Evolutionary conservation across 2,329 filamentous ascomycete species (phyloP), one percentile per base, ranked within the genome.

Genomic region (Xylaria sp.): DNA sequence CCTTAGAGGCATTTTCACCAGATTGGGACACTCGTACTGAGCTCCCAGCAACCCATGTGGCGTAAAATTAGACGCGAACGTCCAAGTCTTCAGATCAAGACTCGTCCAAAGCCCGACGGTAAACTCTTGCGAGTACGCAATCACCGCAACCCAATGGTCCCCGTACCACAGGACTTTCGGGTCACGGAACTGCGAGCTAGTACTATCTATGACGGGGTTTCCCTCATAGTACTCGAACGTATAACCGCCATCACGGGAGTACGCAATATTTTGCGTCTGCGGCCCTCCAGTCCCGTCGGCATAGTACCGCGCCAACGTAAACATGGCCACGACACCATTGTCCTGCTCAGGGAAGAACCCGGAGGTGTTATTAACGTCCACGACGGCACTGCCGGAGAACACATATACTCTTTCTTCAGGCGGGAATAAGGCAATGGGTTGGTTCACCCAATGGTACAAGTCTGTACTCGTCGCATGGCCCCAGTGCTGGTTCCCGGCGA

Each of bases 1-100:
- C 6, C 75, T 73, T 3, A 88, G 81, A 0, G 86, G 87, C 65
- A 91, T 84, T 39, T 83, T 80, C 1, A 91, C 83, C 46, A 91
- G 77, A 71, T 90, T 91, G 0, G 89, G 89, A 61, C 89, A 91
- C 76, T 91, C 89, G 74, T 89, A 90, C 73, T 90, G 87, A 0
- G 84, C 73, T 5, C 85, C 89, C 2, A 86, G 81, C 1, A 88
- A 80, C 18, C 85, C 86, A 55, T 84, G 78, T 66, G 83, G 79
- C 2, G 85, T 84, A 74, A 90, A 90, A 76, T 90, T 90, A 66
- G 86, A 87, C 12, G 82, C 83, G 50, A 83, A 82, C 44, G 82
- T 86, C 90, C 89, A 92, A 8, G 84, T 78, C 55, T 83, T 87
- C 7, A 91, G 80, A 74, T 91, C 83, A 0, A 84, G 81, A 1